Conservation (phyloP, 169 alveolate genomes). For the Plasmodium vivax region DNA sequence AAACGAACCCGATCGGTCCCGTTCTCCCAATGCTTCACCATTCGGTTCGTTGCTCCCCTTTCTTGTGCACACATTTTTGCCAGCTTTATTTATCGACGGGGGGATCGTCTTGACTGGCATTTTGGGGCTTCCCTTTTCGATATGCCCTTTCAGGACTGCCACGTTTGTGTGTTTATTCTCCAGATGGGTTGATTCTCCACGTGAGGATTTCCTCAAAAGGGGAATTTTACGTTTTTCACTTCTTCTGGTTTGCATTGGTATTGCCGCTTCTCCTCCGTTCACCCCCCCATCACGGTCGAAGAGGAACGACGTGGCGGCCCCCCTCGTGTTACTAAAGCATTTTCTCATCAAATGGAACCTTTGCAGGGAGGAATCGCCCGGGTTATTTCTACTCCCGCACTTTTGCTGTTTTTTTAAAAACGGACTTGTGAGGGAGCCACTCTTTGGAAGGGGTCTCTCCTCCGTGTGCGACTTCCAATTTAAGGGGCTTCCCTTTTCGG, state of each 20-base stretch:
- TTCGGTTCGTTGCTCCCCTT: not conserved
- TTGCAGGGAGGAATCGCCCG: not conserved
- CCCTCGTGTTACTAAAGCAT: conserved; percentile 14
- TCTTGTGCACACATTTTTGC: not conserved
- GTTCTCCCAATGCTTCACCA: not conserved
- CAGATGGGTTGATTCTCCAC: not conserved
- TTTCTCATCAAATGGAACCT: conserved; percentile 14
- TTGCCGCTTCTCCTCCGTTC: not conserved
- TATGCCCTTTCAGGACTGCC: not conserved
- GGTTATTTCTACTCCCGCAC: not conserved
- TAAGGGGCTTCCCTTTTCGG: not conserved
- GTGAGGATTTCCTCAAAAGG: not conserved
- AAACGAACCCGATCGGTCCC: not conserved
- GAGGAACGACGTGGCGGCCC: not conserved
- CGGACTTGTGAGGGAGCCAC: conserved; percentile 13
- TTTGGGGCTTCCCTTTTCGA: not conserved
- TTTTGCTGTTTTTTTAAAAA: conserved; percentile 13
- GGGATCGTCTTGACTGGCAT: not conserved
- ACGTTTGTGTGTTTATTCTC: not conserved
- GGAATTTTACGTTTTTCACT: not conserved
- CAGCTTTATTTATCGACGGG: conserved; percentile 13
- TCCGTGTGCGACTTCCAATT: not conserved
- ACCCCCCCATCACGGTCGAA: not conserved
- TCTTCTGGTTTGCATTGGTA: not conserved
- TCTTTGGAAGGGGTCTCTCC: not conserved